Conservation (phyloP, 2,329 filamentous ascomycete species). For the Penicillium vulpinum region DNA sequence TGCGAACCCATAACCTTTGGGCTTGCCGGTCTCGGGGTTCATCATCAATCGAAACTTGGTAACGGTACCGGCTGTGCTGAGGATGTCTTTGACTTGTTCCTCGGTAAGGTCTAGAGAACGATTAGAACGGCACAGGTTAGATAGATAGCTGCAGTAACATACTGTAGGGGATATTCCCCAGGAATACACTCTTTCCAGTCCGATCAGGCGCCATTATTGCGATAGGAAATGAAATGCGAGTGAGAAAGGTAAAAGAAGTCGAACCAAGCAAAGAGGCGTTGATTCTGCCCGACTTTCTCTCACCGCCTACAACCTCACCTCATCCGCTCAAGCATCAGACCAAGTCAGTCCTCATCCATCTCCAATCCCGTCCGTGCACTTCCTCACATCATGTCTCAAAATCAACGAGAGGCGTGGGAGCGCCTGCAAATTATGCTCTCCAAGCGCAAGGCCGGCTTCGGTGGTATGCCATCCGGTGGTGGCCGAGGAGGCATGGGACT, state of each 20-base stretch:
- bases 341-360: slow-evolving; percentile 23
- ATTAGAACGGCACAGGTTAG: slow-evolving; percentile 17
- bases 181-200: slow-evolving; percentile 48
- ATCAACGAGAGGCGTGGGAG: slow-evolving; percentile 67
- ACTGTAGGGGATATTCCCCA: slow-evolving; percentile 65
- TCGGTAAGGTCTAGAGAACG: slow-evolving; percentile 76
- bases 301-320: slow-evolving; percentile 27
- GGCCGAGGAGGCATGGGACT: slow-evolving; percentile 56
- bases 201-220: slow-evolving; percentile 47
- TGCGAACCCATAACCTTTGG: slow-evolving; percentile 95
- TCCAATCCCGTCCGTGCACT: slow-evolving; percentile 18
- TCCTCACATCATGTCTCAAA: slow-evolving; percentile 46
- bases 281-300: slow-evolving; percentile 33
- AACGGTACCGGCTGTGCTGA: slow-evolving; percentile 85
- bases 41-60: slow-evolving; percentile 91
- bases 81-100: slow-evolving; percentile 92
- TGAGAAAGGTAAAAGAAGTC: slow-evolving; percentile 8
- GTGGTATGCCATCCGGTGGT: slow-evolving; percentile 55
- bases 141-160: slow-evolving; percentile 46
- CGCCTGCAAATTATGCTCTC: slow-evolving; percentile 64
- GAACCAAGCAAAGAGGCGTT: slow-evolving; percentile 12
- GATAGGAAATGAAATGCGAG: slow-evolving; percentile 6
- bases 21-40: slow-evolving; percentile 89
- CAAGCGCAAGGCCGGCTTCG: slow-evolving; percentile 47
- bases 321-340: slow-evolving; percentile 25